These are phyloP conservation scores for Heliophila coronopifolia DNA, from an alignment of 441 rosid species.

Conservation along the genomic window DNA sequence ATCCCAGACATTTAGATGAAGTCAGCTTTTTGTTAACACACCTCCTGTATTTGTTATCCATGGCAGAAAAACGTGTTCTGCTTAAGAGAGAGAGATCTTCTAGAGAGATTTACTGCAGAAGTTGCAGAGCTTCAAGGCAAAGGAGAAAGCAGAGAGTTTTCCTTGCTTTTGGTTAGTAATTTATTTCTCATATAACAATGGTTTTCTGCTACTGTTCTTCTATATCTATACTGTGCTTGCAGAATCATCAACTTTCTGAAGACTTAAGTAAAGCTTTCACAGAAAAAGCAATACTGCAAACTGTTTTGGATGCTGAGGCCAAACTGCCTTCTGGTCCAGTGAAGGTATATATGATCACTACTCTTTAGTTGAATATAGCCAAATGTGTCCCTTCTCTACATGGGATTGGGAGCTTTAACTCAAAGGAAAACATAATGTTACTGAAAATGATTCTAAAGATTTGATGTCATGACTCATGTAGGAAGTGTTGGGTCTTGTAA, in stretches of 20 bases:
- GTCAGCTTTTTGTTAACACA: constrained; percentile 1
- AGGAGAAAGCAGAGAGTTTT: constrained; percentile 57
- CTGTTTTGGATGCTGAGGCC: constrained; percentile 50
- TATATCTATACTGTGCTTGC: too few relatives aligned
- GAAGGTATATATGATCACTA: constrained; percentile 39
- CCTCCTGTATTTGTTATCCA: too few relatives aligned
- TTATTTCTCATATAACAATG: constrained; percentile 25
- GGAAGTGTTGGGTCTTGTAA: constrained; percentile 48
- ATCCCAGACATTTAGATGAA: background rate
- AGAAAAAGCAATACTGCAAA: constrained; percentile 56
- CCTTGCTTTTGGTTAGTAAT: constrained; percentile 48
- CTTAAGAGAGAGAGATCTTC: constrained; percentile 80
- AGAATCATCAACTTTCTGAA: constrained; percentile 71
- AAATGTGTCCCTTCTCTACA: background rate
- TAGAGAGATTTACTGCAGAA: constrained; percentile 57
- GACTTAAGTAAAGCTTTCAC: constrained; percentile 83
- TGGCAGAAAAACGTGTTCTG: constrained; percentile 62
- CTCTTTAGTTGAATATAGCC: background rate
- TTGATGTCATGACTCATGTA: constrained; percentile 17
- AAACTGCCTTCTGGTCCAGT: constrained; percentile 40
- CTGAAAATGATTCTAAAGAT: background rate
- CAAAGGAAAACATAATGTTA: background rate
- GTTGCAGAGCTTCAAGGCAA: constrained; percentile 50
- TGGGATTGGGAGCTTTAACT: background rate
- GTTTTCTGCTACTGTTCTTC: too few relatives aligned